A percentile compares a stretch with the other conserved stretches of the same genome.
Conservation (phyloP, 2,329 filamentous ascomycete genomes). For the Acrocalymma vagum region DNA sequence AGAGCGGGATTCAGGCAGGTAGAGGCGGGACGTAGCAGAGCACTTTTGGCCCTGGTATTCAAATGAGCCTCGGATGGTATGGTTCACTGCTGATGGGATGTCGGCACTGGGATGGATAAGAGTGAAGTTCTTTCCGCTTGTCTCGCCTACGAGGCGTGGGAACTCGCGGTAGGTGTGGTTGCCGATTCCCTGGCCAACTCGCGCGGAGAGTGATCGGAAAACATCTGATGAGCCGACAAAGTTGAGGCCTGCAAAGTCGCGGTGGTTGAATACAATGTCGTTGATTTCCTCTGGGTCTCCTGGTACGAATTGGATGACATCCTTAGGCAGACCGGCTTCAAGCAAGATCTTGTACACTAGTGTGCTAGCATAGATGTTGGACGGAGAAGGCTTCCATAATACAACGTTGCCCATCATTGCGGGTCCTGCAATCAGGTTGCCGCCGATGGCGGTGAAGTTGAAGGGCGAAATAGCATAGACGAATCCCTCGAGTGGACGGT, state of each 20-base stretch:
- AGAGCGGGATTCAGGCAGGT: slow-evolving; percentile 78
- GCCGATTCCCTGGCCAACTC: slow-evolving; percentile 81
- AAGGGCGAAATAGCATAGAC: slow-evolving; percentile 93
- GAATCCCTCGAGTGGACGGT: slow-evolving; percentile 89
- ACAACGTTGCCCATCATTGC: slow-evolving; percentile 92
- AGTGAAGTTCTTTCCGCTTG: slow-evolving; percentile 92
- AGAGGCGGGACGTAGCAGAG: slow-evolving; percentile 80
- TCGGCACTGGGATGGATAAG: slow-evolving; percentile 79
- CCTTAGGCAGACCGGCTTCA: slow-evolving; percentile 86
- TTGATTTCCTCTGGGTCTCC: slow-evolving; percentile 86
- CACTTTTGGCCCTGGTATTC: slow-evolving; percentile 93
- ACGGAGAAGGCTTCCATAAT: slow-evolving; percentile 92
- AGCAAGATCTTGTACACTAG: slow-evolving; percentile 87
- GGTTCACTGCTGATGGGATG: slow-evolving; percentile 76
- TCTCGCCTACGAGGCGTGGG: slow-evolving; percentile 87
- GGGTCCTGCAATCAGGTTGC: slow-evolving; percentile 81
- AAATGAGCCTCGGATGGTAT: slow-evolving; percentile 85
- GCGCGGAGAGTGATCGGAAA: slow-evolving; percentile 85
- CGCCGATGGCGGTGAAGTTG: slow-evolving; percentile 95
- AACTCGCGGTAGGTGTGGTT: slow-evolving; percentile 83
- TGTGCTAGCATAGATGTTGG: slow-evolving; percentile 84
- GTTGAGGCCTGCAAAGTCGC: slow-evolving; percentile 85
- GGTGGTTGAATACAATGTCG: slow-evolving; percentile 75
- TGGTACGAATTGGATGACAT: slow-evolving; percentile 92
- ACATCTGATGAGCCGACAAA: slow-evolving; percentile 92